phyloP scores from a whole-genome alignment of 2,329 filamentous ascomycete species.

The Nigrograna mackinnonii region DNA sequence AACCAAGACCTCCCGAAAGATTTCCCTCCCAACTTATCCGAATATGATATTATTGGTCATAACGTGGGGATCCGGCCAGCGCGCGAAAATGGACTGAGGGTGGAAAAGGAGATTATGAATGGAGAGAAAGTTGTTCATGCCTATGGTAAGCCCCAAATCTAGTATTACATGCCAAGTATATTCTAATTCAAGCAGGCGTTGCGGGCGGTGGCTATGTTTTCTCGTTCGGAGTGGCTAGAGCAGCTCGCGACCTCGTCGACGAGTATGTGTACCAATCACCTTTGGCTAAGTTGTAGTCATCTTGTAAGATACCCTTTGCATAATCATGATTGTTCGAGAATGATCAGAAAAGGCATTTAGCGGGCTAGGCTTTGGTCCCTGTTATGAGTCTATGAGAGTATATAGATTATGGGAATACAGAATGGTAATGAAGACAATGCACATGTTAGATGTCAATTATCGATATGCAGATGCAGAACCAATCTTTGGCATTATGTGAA shows the following conservation, averaged over 20 bases:
- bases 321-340: too few relatives aligned
- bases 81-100: slow-evolving; percentile 19
- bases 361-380: too few relatives aligned
- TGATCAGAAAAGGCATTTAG: too few relatives aligned
- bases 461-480: too few relatives aligned
- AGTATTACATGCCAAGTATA: not conserved
- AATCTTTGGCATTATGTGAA: too few relatives aligned
- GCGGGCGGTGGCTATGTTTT: slow-evolving; percentile 29
- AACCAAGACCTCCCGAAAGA: not conserved
- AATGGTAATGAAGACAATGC: too few relatives aligned
- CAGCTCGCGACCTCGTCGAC: slow-evolving; percentile 3
- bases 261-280: not conserved
- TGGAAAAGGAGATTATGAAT: slow-evolving; percentile 27
- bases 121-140: slow-evolving; percentile 33
- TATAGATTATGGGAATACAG: too few relatives aligned
- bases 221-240: slow-evolving; percentile 24
- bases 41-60: not conserved
- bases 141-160: slow-evolving; percentile 18
- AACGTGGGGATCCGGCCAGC: slow-evolving; percentile 10
- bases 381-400: too few relatives aligned
- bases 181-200: slow-evolving; percentile 2
- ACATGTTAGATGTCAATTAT: too few relatives aligned
- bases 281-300: not conserved
- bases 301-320: too few relatives aligned
- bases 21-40: not conserved